Evolutionary conservation across 257 asterid genomes (phyloP).

Genomic region (Fraxinus pennsylvanica): DNA sequence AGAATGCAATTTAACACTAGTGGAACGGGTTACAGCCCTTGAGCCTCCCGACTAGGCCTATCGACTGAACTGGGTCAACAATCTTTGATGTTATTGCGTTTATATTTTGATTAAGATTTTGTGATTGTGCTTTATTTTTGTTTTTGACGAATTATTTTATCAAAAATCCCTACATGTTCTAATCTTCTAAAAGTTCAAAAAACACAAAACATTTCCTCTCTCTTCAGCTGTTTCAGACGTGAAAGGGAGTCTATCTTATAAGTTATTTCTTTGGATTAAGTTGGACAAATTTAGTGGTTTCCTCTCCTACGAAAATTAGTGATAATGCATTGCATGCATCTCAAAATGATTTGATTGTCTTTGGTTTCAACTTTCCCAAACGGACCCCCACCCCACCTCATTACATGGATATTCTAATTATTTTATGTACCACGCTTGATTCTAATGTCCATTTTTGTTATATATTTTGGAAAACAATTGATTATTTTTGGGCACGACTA

Average conservation of each 20-base stretch:
- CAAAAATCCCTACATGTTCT: too few relatives aligned
- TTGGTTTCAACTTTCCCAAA: constrained; percentile 1
- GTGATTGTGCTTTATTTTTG: too few relatives aligned
- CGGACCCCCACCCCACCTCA: constrained; percentile 1
- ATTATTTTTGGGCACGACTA: constrained; percentile 70
- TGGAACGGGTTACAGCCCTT: too few relatives aligned
- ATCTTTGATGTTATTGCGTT: too few relatives aligned
- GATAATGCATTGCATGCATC: not conserved
- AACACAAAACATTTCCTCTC: too few relatives aligned
- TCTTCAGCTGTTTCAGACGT: too few relatives aligned
- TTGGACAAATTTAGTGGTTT: not conserved
- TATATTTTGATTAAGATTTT: too few relatives aligned
- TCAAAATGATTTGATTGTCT: constrained; percentile 12
- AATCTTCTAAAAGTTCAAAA: too few relatives aligned
- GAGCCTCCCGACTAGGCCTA: too few relatives aligned
- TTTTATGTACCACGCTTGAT: constrained; percentile 61
- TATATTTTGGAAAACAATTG: constrained; percentile 39
- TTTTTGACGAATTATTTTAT: too few relatives aligned
- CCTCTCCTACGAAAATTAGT: not conserved
- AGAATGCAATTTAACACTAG: too few relatives aligned
- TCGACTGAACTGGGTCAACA: too few relatives aligned
- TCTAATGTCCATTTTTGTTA: constrained; percentile 2
- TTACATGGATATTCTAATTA: constrained; percentile 46
- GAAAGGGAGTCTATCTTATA: not conserved
- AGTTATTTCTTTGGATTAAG: not conserved